Conservation (phyloP, 2,329 filamentous ascomycete genomes). For the Fusarium pininemorale region DNA sequence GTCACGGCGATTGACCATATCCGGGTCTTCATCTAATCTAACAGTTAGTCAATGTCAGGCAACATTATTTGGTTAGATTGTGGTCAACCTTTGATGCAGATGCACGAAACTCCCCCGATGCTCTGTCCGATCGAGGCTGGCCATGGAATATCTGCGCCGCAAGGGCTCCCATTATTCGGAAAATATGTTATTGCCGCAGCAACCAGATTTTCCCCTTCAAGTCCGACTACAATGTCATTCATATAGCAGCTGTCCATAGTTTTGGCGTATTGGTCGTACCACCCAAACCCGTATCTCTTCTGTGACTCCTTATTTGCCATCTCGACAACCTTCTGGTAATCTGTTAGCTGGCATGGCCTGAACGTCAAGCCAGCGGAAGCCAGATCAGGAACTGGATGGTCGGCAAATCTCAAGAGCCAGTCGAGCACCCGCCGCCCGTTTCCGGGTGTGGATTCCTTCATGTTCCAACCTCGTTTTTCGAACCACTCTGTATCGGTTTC, state of each 20-base stretch:
- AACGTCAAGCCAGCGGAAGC: conserved; percentile 55
- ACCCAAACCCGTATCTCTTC: conserved; percentile 60
- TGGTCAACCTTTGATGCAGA: conserved; percentile 64
- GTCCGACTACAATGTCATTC: conserved; percentile 63
- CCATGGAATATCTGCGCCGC: conserved; percentile 65
- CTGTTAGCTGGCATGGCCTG: conserved; percentile 55
- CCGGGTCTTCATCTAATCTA: conserved; percentile 55
- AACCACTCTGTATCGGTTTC: conserved; percentile 61
- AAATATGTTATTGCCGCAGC: conserved; percentile 65
- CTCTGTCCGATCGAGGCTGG: conserved; percentile 58
- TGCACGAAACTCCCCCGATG: conserved; percentile 68
- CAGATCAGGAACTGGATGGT: conserved; percentile 56
- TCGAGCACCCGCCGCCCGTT: conserved; percentile 62
- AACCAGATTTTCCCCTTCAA: conserved; percentile 59
- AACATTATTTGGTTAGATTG: not conserved
- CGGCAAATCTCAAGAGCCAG: conserved; percentile 62
- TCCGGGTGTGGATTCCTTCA: conserved; percentile 55
- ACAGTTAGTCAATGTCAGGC: conserved; percentile 8
- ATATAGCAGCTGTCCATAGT: conserved; percentile 59
- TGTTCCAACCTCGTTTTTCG: conserved; percentile 61
- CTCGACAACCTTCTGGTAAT: conserved; percentile 58
- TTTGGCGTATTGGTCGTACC: conserved; percentile 68
- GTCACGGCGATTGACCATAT: conserved; percentile 56
- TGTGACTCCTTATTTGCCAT: conserved; percentile 60
- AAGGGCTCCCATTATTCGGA: conserved; percentile 56